Evolutionary conservation across 2,329 filamentous ascomycete genomes (phyloP), one percentile per base, ranked within the genome.

Genomic region (Aspergillus novofumigatus): DNA sequence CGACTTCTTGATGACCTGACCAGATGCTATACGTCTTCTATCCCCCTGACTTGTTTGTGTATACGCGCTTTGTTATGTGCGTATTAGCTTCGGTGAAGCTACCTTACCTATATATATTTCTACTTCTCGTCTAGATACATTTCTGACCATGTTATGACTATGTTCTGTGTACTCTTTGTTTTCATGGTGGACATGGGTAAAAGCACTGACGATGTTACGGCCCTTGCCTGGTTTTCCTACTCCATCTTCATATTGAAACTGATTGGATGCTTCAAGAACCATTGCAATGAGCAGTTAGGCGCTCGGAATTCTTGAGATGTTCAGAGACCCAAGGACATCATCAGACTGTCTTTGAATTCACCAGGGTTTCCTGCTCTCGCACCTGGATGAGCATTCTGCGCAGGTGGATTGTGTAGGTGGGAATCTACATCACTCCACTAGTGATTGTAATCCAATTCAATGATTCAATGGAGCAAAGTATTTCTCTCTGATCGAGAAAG

Each of bases 1-100:
- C 67, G 69, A 71, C 65, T 62, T 67, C 51, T 65, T 66, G 64
- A 69, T 68, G 67, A 72, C 67, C 64, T 67, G 67, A 72, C 67
- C 65, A 48, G 55, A 64, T 60, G 55, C 61, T 59, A 62, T 59
- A 56, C 47, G 56, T 56, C 58, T 58, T 56, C 45, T 54, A 51
- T 56, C 50, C 55, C 53, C 26, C 56, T 55, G 29, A 54, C 52
- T 26, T 26, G 25, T 26, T 26, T 26, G 25, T 26, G 25, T 6
- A 26, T 26, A 26, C 25, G 25, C 25, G 7, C 25, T 20, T 51
- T 26, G 20, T 35, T 51, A 23, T 47, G 44, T 26, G 44, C 5
- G 11, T 47, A 14, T 25, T 17, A 25, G 44, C 44, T 47, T 47
- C 44, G 11, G 44, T n/a, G 44, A 47, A 47, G 44, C 44, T 47